Evolutionary conservation across 805 yeast genomes (phyloP).

Genomic region (Yamadazyma akitaensis): DNA sequence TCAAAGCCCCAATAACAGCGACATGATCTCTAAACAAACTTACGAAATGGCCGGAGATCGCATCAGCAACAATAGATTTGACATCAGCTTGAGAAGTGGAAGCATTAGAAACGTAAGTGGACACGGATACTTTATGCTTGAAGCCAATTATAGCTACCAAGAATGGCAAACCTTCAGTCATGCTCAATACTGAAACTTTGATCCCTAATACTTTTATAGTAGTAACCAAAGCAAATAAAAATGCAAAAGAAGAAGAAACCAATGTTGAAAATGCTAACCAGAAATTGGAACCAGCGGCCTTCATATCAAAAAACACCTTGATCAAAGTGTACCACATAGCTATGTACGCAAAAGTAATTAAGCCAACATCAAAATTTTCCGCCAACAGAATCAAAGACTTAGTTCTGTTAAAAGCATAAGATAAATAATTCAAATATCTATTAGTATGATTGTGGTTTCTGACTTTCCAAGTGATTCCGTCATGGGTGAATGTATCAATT

Average conservation of each 20-base stretch:
- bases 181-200: slow-evolving; percentile 65
- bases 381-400: slow-evolving; percentile 59
- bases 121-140: slow-evolving; percentile 74
- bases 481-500: slow-evolving; percentile 24
- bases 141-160: slow-evolving; percentile 90
- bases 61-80: slow-evolving; percentile 40
- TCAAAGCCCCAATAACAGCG: slow-evolving; percentile 66
- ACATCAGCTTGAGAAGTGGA: slow-evolving; percentile 40
- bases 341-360: slow-evolving; percentile 74
- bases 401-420: slow-evolving; percentile 38
- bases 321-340: slow-evolving; percentile 86
- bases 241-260: slow-evolving; percentile 76
- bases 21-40: slow-evolving; percentile 72
- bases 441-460: slow-evolving; percentile 55
- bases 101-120: slow-evolving; percentile 53
- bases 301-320: slow-evolving; percentile 74
- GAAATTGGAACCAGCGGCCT: slow-evolving; percentile 72
- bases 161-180: slow-evolving; percentile 91
- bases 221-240: slow-evolving; percentile 67
- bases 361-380: slow-evolving; percentile 78
- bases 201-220: slow-evolving; percentile 54
- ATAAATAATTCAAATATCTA: slow-evolving; percentile 52
- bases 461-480: slow-evolving; percentile 59
- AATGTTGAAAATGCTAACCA: slow-evolving; percentile 84
- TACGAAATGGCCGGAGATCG: slow-evolving; percentile 40